A percentile compares a stretch with the other conserved stretches of the same genome.
phyloP scores from a whole-genome alignment of 2,329 filamentous ascomycete species.

The Leptographium flavum region DNA sequence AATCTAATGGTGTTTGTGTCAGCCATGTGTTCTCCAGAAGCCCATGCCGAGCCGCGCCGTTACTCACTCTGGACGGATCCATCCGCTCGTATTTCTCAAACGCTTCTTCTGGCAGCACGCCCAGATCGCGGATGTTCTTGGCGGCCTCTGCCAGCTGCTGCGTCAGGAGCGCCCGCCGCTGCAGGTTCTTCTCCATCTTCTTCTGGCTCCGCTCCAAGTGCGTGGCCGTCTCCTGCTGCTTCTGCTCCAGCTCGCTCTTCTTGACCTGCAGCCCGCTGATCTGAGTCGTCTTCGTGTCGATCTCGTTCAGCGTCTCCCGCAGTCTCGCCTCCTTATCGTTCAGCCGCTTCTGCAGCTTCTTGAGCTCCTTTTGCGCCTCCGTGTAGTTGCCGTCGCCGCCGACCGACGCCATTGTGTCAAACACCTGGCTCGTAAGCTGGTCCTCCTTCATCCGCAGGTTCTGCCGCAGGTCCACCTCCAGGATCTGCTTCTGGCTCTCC shows the following conservation, averaged over 20 bases:
- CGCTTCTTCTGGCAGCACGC: constrained; percentile 84
- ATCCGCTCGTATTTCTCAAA: constrained; percentile 82
- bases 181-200: constrained; percentile 80
- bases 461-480: constrained; percentile 80
- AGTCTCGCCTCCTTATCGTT: constrained; percentile 54
- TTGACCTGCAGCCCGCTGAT: constrained; percentile 40
- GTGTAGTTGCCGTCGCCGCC: constrained; percentile 51
- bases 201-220: constrained; percentile 78
- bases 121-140: constrained; percentile 82
- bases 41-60: too few relatives aligned
- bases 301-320: constrained; percentile 56
- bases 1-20: constrained; percentile 24
- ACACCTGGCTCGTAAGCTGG: constrained; percentile 63
- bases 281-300: constrained; percentile 37
- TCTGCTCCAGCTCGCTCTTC: constrained; percentile 51
- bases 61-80: constrained; percentile 59
- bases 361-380: constrained; percentile 68
- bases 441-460: constrained; percentile 80
- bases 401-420: constrained; percentile 39
- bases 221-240: constrained; percentile 60
- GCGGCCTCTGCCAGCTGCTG: constrained; percentile 67
- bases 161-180: constrained; percentile 69
- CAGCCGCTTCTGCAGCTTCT: constrained; percentile 58
- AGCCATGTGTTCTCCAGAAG: too few relatives aligned
- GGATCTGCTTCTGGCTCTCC: constrained; percentile 64